A percentile compares a stretch with the other conserved stretches of the same genome.
phyloP scores from a whole-genome alignment of 331 rosid species.

The Quercus lobata region DNA sequence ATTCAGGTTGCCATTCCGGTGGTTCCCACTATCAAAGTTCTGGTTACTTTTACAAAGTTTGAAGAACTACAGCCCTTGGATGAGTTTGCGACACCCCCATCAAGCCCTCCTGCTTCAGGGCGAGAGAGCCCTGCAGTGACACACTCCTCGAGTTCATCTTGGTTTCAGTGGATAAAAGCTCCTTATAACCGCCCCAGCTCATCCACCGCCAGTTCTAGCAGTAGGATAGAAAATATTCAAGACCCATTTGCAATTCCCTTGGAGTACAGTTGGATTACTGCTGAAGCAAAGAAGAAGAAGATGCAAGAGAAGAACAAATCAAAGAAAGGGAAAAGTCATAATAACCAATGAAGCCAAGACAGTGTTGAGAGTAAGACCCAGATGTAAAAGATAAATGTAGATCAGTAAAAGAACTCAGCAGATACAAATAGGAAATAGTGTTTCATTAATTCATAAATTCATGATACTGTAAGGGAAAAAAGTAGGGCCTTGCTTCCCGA shows the following conservation, averaged over 20 bases:
- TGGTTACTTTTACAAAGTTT: conserved; percentile 86
- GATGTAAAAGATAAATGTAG: conserved; percentile 28
- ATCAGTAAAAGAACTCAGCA: conserved; percentile 25
- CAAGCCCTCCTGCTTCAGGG: conserved; percentile 66
- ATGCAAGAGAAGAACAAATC: conserved; percentile 91
- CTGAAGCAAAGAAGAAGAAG: conserved; percentile 81
- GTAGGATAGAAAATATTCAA: conserved; percentile 74
- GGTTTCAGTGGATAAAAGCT: conserved; percentile 98
- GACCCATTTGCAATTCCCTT: conserved; percentile 85
- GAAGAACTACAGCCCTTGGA: conserved; percentile 84
- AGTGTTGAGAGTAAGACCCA: conserved; percentile 9
- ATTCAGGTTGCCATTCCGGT: conserved; percentile 95
- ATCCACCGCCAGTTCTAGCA: conserved; percentile 54
- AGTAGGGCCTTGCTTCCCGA: conserved; percentile 20
- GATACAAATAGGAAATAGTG: conserved; percentile 28
- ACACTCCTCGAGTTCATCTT: conserved; percentile 55
- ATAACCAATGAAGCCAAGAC: conserved; percentile 32
- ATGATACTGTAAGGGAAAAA: conserved; percentile 21
- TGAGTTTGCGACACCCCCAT: conserved; percentile 81
- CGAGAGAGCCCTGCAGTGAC: conserved; percentile 60
- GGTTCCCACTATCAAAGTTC: conserved; percentile 85
- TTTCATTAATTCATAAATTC: conserved; percentile 22
- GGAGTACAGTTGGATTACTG: conserved; percentile 82
- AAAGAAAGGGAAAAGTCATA: conserved; percentile 77
- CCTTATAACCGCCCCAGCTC: conserved; percentile 71